Evolutionary conservation across 768 basidiomycete genomes (phyloP).

Genomic region (Kwoniella dendrophila): DNA sequence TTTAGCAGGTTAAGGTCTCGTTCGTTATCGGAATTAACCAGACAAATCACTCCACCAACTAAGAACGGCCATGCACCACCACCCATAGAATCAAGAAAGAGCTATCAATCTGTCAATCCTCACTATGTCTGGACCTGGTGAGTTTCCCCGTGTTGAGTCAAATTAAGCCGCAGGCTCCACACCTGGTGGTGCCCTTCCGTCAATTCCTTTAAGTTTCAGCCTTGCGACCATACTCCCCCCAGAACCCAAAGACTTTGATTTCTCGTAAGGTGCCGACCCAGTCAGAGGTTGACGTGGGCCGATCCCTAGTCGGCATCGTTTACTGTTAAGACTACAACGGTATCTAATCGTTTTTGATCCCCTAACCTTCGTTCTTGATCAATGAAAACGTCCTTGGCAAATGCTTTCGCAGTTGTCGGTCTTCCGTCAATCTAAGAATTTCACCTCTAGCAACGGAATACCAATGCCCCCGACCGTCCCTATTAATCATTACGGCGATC

Average conservation of each 20-base stretch:
- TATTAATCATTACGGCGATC: slow-evolving; percentile 77
- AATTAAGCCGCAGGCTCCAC: slow-evolving; percentile 82
- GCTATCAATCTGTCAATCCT: slow-evolving; percentile 79
- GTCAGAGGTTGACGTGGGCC: slow-evolving; percentile 70
- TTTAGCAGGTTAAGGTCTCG: slow-evolving; percentile 92
- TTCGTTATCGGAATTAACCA: slow-evolving; percentile 95
- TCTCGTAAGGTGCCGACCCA: slow-evolving; percentile 78
- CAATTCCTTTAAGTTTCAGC: slow-evolving; percentile 82
- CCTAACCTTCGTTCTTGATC: slow-evolving; percentile 83
- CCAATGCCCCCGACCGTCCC: slow-evolving; percentile 80
- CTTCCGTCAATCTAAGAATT: slow-evolving; percentile 82
- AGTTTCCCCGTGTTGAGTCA: slow-evolving; percentile 70
- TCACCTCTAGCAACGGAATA: slow-evolving; percentile 81
- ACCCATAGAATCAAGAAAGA: slow-evolving; percentile 83
- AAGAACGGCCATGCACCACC: slow-evolving; percentile 88
- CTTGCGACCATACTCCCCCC: slow-evolving; percentile 71
- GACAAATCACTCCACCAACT: slow-evolving; percentile 91
- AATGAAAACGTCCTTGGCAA: slow-evolving; percentile 84
- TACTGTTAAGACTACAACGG: slow-evolving; percentile 82
- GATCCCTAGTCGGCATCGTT: slow-evolving; percentile 81
- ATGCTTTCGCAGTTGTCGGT: slow-evolving; percentile 80
- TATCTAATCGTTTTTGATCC: slow-evolving; percentile 83
- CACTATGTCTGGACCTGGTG: slow-evolving; percentile 77
- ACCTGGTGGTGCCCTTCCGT: slow-evolving; percentile 65
- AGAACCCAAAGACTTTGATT: slow-evolving; percentile 89